phyloP scores from a whole-genome alignment of 352 stramenopile species.

The Globisporangium echinulatum region DNA sequence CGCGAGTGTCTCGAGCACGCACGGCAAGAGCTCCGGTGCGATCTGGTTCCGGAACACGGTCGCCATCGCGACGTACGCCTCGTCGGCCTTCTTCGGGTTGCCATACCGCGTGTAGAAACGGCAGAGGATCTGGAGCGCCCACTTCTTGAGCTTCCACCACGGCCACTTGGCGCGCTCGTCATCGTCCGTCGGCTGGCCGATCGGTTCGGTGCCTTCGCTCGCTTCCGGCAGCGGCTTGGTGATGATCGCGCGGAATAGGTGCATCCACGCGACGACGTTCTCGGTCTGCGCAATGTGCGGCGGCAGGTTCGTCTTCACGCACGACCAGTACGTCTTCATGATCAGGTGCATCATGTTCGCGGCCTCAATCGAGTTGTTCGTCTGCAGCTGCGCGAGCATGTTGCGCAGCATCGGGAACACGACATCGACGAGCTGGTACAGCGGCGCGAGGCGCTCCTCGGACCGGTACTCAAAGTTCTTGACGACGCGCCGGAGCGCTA shows the following conservation, averaged over 20 bases:
- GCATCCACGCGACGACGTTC: conserved; percentile 91
- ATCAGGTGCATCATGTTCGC: conserved; percentile 93
- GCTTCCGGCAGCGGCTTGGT: conserved; percentile 91
- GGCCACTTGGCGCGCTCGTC: conserved; percentile 92
- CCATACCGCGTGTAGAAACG: conserved; percentile 97
- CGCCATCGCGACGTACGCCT: conserved; percentile 90
- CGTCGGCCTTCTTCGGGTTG: conserved; percentile 92
- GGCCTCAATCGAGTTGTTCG: conserved; percentile 87
- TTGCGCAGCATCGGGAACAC: conserved; percentile 92
- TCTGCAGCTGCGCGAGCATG: conserved; percentile 84
- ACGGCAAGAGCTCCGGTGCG: conserved; percentile 75
- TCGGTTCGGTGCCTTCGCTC: conserved; percentile 63
- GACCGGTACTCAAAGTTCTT: conserved; percentile 98
- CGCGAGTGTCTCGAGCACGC: conserved; percentile 88
- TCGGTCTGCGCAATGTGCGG: conserved; percentile 76
- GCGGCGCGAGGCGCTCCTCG: conserved; percentile 80
- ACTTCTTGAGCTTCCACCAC: conserved; percentile 99
- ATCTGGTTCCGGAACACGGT: conserved; percentile 92
- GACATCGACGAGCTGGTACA: conserved; percentile 90
- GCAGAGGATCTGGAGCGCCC: conserved; percentile 94
- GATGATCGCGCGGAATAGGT: conserved; percentile 81
- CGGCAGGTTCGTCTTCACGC: conserved; percentile 93
- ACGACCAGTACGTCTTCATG: conserved; percentile 98
- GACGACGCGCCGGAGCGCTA: conserved; percentile 93
- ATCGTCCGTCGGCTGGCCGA: conserved; percentile 84